Conservation (phyloP, 352 stramenopile genomes). For the Phytopythium boreale region DNA sequence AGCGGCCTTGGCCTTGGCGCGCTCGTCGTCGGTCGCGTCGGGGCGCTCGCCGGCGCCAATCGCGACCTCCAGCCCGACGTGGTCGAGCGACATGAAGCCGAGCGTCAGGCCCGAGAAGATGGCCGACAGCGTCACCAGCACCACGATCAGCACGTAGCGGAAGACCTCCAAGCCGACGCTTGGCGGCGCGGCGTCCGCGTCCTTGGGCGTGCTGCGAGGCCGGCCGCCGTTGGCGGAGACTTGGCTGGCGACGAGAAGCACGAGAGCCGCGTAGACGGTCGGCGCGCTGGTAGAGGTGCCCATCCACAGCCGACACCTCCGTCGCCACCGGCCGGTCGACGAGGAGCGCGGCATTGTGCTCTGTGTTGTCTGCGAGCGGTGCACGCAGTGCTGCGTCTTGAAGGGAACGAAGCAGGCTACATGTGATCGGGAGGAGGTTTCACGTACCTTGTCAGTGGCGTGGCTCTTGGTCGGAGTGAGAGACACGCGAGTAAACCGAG, state of each 20-base stretch:
- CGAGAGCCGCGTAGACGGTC: neutral
- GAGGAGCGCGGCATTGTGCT: neutral
- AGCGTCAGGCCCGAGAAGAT: constrained; percentile 96
- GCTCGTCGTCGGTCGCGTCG: constrained; percentile 55
- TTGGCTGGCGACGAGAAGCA: neutral
- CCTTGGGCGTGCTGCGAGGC: neutral
- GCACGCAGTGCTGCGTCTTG: neutral
- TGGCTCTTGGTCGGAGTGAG: neutral
- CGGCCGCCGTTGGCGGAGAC: constrained; percentile 1
- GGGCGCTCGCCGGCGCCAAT: constrained; percentile 86
- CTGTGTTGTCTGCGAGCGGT: neutral
- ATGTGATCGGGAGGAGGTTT: neutral
- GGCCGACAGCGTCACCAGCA: constrained; percentile 84
- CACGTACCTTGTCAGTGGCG: neutral
- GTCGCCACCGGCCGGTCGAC: neutral
- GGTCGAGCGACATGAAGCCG: constrained; percentile 96
- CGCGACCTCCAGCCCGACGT: constrained; percentile 95
- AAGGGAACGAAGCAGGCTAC: neutral
- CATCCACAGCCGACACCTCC: neutral
- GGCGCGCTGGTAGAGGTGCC: neutral
- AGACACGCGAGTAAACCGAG: neutral
- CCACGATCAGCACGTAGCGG: constrained; percentile 45
- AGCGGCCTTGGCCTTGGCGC: constrained; percentile 46
- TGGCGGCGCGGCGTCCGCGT: neutral
- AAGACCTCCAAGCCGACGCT: constrained; percentile 21